phyloP scores from a whole-genome alignment of 768 basidiomycete genomes.

The Sutorius australiensis region DNA sequence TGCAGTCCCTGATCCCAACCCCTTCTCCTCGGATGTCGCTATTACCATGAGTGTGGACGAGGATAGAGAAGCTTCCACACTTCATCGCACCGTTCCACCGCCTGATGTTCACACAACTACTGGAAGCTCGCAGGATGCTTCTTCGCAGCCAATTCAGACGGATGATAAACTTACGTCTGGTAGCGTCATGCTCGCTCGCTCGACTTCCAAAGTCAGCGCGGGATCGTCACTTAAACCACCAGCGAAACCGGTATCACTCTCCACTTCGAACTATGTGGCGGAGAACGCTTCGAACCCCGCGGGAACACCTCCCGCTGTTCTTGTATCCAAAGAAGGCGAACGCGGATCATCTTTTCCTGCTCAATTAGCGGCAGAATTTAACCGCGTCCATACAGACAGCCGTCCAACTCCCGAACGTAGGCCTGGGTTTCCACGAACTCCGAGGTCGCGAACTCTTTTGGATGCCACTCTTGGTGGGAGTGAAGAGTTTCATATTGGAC shows the following conservation, averaged over 20 bases:
- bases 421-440: conserved; percentile 13
- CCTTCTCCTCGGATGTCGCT: neutral
- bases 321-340: conserved; percentile 12
- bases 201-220: neutral
- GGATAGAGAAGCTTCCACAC: neutral
- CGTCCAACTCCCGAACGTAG: conserved; percentile 9
- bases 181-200: conserved; percentile 14
- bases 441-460: conserved; percentile 24
- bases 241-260: neutral
- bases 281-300: neutral
- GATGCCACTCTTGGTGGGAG: conserved; percentile 2
- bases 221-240: conserved; percentile 1
- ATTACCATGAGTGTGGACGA: conserved; percentile 2
- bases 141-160: conserved; percentile 1
- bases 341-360: conserved; percentile 8
- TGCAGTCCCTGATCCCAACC: conserved; percentile 13
- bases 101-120: neutral
- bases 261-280: neutral
- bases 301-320: conserved; percentile 4
- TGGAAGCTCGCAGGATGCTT: neutral
- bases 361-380: conserved; percentile 15
- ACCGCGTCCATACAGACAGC: neutral
- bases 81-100: neutral
- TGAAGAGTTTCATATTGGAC: conserved; percentile 24
- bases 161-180: conserved; percentile 13